These are phyloP conservation scores for Nakataea oryzae DNA, from an alignment of 2,329 filamentous ascomycete species.

Conservation along the genomic window DNA sequence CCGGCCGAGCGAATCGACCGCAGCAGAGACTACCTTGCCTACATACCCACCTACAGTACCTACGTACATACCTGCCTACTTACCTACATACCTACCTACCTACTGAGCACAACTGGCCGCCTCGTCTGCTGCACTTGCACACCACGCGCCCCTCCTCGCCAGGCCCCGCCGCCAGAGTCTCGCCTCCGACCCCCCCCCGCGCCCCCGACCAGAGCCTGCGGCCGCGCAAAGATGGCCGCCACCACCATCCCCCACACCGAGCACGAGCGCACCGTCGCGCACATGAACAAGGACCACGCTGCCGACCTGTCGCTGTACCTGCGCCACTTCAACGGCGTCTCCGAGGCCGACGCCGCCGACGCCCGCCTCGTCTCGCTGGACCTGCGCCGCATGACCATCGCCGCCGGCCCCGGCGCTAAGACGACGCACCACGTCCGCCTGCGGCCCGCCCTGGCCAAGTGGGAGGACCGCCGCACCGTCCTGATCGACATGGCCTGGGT, in stretches of 20 bases:
- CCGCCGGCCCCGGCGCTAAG: slow-evolving; percentile 26
- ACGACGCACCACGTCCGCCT: slow-evolving; percentile 48
- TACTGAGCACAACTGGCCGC: too few species aligned
- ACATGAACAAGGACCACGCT: slow-evolving; percentile 82
- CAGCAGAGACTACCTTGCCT: too few species aligned
- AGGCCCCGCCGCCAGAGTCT: too few species aligned
- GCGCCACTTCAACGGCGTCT: slow-evolving; percentile 56
- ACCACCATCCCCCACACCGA: slow-evolving; percentile 1
- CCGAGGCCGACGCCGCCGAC: slow-evolving; percentile 22
- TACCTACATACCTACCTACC: too few species aligned
- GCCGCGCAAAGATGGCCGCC: not conserved
- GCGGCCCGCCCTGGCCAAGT: slow-evolving; percentile 57
- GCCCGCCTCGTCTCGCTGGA: slow-evolving; percentile 57
- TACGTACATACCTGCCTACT: too few species aligned
- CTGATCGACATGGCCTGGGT: slow-evolving; percentile 60
- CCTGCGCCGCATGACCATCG: slow-evolving; percentile 51
- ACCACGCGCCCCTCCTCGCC: too few species aligned
- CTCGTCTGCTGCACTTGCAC: too few species aligned
- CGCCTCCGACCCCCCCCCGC: too few species aligned
- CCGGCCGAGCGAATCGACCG: too few species aligned
- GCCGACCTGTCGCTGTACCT: slow-evolving; percentile 68
- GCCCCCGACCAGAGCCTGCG: too few species aligned
- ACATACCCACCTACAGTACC: too few species aligned
- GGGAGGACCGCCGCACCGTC: slow-evolving; percentile 56
- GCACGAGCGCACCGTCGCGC: slow-evolving; percentile 43